These are phyloP conservation scores for Myotisia sp. DNA, from an alignment of 2,329 filamentous ascomycete species.

Conservation along the genomic window DNA sequence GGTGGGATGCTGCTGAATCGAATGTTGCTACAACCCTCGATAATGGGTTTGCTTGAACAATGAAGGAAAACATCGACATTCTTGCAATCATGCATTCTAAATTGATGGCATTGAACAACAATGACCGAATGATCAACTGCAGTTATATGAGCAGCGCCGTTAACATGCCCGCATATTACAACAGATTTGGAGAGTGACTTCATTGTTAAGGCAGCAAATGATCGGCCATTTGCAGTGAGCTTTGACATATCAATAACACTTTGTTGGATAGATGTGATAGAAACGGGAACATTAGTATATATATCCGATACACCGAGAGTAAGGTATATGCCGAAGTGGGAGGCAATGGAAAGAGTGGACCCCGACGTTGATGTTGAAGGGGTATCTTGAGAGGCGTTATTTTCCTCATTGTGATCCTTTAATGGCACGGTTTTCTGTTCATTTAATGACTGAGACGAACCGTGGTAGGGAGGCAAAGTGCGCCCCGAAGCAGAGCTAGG, in stretches of 20 bases:
- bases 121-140: conserved; percentile 57
- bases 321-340: conserved; percentile 57
- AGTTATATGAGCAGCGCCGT: conserved; percentile 73
- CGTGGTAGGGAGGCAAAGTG: too few species aligned
- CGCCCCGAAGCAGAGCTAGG: too few species aligned
- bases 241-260: conserved; percentile 73
- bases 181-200: conserved; percentile 57
- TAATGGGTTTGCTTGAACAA: conserved; percentile 74
- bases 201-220: conserved; percentile 57
- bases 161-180: conserved; percentile 62
- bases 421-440: too few species aligned
- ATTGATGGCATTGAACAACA: conserved; percentile 69
- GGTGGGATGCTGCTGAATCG: conserved; percentile 64
- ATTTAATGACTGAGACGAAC: too few species aligned
- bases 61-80: conserved; percentile 73
- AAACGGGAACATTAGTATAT: conserved; percentile 57
- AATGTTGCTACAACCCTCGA: conserved; percentile 71
- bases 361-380: too few species aligned
- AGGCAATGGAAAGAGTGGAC: conserved; percentile 48
- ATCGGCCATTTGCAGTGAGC: conserved; percentile 41
- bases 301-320: conserved; percentile 59
- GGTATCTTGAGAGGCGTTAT: too few species aligned
- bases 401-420: too few species aligned
- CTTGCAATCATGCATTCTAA: conserved; percentile 76
- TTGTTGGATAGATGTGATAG: conserved; percentile 51